These are phyloP conservation scores for Cunninghamia lanceolata DNA, from an alignment of 75 land plant species.

Conservation along the genomic window DNA sequence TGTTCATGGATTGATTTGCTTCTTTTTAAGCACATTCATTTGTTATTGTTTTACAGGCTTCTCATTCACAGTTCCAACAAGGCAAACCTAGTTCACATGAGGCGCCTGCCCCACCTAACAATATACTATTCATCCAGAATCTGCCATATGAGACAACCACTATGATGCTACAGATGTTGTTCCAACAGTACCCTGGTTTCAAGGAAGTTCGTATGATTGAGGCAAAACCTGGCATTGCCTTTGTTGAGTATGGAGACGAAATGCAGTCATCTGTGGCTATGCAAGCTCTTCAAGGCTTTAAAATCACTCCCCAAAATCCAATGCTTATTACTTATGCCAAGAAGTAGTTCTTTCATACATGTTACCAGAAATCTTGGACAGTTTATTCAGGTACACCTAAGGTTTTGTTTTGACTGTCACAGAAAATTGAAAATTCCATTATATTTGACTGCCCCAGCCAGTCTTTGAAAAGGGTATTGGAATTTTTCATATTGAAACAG, in stretches of 20 bases:
- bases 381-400: not conserved
- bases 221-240: slow-evolving; percentile 99
- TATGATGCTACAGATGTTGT: slow-evolving; percentile 71
- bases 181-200: slow-evolving; percentile 95
- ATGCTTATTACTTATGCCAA: slow-evolving; percentile 92
- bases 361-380: not conserved
- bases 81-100: slow-evolving; percentile 62
- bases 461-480: not conserved
- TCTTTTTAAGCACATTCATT: not conserved
- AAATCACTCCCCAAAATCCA: slow-evolving; percentile 78
- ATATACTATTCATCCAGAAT: slow-evolving; percentile 84
- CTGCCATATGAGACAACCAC: slow-evolving; percentile 83
- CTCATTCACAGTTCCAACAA: slow-evolving; percentile 40
- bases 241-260: slow-evolving; percentile 94
- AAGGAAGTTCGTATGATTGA: slow-evolving; percentile 94
- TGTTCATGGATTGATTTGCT: not conserved
- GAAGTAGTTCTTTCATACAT: slow-evolving; percentile 39
- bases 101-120: slow-evolving; percentile 76
- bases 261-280: slow-evolving; percentile 80
- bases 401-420: not conserved
- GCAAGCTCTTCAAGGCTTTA: slow-evolving; percentile 87
- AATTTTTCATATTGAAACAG: not conserved
- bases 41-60: slow-evolving; percentile 21
- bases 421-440: not conserved
- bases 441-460: not conserved